phyloP scores from a whole-genome alignment of 257 asterid genomes.

The Nicotiana undulata region DNA sequence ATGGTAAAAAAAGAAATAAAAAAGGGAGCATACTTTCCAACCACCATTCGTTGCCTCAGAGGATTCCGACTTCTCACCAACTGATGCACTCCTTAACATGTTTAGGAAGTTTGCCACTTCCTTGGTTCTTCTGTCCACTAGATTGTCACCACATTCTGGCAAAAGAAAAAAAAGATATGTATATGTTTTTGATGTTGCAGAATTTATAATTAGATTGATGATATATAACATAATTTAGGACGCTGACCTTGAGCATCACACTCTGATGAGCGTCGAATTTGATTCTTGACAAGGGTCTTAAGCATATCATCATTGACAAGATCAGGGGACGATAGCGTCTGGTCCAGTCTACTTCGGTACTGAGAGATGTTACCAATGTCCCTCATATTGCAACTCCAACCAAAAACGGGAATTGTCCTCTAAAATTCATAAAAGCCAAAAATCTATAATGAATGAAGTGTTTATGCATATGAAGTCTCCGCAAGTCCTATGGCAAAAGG shows the following conservation, averaged over 20 bases:
- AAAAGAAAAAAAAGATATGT: background rate
- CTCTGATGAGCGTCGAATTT: slow-evolving; percentile 37
- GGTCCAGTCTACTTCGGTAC: slow-evolving; percentile 53
- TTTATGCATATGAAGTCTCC: background rate
- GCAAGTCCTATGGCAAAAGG: background rate
- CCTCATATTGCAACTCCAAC: slow-evolving; percentile 41
- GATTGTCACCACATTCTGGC: slow-evolving; percentile 42
- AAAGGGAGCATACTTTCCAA: slow-evolving; percentile 50
- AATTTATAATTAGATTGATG: background rate
- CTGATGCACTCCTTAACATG: slow-evolving; percentile 77
- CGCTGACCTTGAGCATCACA: slow-evolving; percentile 1
- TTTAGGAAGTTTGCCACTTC: slow-evolving; percentile 56
- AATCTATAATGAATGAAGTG: background rate
- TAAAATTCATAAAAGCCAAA: slow-evolving; percentile 9
- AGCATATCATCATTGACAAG: slow-evolving; percentile 39
- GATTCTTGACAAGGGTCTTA: slow-evolving; percentile 49
- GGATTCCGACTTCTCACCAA: background rate
- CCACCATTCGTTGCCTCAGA: slow-evolving; percentile 30
- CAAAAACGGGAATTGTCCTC: slow-evolving; percentile 2
- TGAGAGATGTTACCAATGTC: slow-evolving; percentile 33
- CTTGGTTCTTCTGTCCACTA: slow-evolving; percentile 55
- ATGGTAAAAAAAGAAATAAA: background rate
- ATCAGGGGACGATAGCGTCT: slow-evolving; percentile 44
- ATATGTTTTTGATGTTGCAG: background rate
- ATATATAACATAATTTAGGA: background rate